These are phyloP conservation scores for Coemansia sp. DNA, from an alignment of 192 early-diverging fungal genomes.

Conservation along the genomic window DNA sequence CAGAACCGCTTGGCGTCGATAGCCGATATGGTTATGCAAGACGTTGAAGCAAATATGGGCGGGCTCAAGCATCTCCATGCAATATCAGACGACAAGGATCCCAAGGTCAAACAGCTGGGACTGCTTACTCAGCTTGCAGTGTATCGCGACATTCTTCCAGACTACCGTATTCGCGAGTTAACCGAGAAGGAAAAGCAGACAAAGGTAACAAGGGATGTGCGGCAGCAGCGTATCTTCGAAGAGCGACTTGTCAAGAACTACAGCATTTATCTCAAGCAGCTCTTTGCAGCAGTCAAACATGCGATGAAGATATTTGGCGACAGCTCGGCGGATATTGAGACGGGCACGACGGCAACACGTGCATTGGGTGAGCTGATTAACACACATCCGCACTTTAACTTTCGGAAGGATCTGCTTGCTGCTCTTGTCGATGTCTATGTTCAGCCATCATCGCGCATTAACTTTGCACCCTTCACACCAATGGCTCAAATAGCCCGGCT, in stretches of 20 bases:
- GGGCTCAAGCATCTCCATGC: slow-evolving; percentile 65
- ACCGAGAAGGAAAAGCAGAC: slow-evolving; percentile 76
- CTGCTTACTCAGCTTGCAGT: slow-evolving; percentile 88
- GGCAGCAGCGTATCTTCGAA: slow-evolving; percentile 84
- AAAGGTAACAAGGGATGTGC: slow-evolving; percentile 87
- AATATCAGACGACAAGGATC: slow-evolving; percentile 66
- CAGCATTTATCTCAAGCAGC: slow-evolving; percentile 77
- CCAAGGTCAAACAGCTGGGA: slow-evolving; percentile 70
- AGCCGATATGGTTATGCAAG: slow-evolving; percentile 75
- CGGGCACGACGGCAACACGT: slow-evolving; percentile 67
- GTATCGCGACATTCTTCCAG: slow-evolving; percentile 93
- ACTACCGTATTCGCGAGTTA: slow-evolving; percentile 88
- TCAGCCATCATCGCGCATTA: slow-evolving; percentile 67
- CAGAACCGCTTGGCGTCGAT: slow-evolving; percentile 82
- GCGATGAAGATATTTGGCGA: slow-evolving; percentile 41
- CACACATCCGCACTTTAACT: slow-evolving; percentile 92
- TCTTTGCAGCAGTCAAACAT: slow-evolving; percentile 59
- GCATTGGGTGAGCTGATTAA: slow-evolving; percentile 83
- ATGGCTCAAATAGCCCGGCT: slow-evolving; percentile 74
- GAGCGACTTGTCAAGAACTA: slow-evolving; percentile 79
- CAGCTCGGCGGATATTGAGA: slow-evolving; percentile 36
- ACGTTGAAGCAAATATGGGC: slow-evolving; percentile 74
- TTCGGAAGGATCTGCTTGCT: slow-evolving; percentile 85
- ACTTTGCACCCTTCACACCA: slow-evolving; percentile 56
- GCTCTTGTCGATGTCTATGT: slow-evolving; percentile 67